These are phyloP conservation scores for Gillenia trifoliata DNA, from an alignment of 306 rosid genomes.

Conservation along the genomic window DNA sequence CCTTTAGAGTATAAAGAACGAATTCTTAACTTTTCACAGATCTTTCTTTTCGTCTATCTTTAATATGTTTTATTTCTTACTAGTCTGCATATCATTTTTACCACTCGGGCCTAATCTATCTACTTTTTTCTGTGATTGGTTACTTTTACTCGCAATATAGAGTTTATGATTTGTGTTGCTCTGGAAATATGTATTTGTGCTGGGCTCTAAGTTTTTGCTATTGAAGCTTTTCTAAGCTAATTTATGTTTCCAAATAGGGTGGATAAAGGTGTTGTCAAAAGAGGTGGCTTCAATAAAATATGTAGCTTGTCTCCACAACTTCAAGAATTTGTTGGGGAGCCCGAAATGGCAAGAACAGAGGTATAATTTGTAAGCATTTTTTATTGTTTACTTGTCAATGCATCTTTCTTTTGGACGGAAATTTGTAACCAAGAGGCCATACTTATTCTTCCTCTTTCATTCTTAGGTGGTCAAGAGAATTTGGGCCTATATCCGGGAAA, in stretches of 20 bases:
- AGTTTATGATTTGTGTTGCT: not conserved
- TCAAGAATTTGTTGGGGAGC: slow-evolving; percentile 35
- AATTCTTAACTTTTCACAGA: not conserved
- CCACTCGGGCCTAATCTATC: not conserved
- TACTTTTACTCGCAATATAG: not conserved
- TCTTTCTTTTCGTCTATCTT: not conserved
- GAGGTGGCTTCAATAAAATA: slow-evolving; percentile 34
- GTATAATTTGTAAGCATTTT: slow-evolving; percentile 8
- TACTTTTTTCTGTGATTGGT: not conserved
- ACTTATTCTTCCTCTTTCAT: not conserved
- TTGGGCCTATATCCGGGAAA: slow-evolving; percentile 27
- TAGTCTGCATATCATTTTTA: not conserved
- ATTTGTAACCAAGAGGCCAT: not conserved
- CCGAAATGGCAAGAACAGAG: slow-evolving; percentile 36
- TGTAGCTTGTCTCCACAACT: slow-evolving; percentile 42
- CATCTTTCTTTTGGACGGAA: not conserved
- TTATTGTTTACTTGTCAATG: not conserved
- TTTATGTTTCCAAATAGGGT: not conserved
- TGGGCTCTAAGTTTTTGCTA: not conserved
- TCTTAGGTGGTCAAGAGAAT: slow-evolving; percentile 35
- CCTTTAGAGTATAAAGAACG: not conserved
- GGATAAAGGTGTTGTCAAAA: slow-evolving; percentile 27
- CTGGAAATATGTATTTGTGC: not conserved
- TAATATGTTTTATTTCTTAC: not conserved
- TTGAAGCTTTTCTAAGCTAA: not conserved